Base-by-base conservation (phyloP, 352 stramenopile genomes). In the Globisporangium nagaii region DNA sequence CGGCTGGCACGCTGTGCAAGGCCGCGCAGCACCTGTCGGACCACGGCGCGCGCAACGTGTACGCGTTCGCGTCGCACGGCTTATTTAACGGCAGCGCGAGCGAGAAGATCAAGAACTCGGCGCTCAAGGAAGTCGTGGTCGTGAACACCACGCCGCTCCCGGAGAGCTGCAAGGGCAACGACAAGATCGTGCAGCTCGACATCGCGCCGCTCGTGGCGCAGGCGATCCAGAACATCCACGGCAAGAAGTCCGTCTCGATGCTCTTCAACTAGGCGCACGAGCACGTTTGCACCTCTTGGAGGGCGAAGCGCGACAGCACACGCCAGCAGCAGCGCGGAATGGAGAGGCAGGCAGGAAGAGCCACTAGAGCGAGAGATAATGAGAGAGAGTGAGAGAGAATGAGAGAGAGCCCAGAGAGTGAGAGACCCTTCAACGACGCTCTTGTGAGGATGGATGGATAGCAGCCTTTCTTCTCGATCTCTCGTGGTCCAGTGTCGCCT, bases 181-280 rank as follows among this genome's bases (percentile, higher is more conserved):
- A 98, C 35, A 99, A 99, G 78, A 97, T 99, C 40, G 96, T 97
- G 47, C 93, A 98, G 66, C 80, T 99, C 19, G 97, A 97, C 63
- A 98, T 99, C 25, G 97, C 95, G 25, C 97, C 96, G 42, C 79
- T 99, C 2, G 73, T 99, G 30, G 97, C 97, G 15, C 93, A 99
- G 66, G 96, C 97, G n/a, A 99, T 99, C 68, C 96, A 97, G 75
- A 99, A 99, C 76, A 99, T 99, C 72, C 97, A 99, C 81, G 88
- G 96, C 68, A 99, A 99, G 77, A 98, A 99, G 79, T 99, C 94
- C 65, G 97, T 99, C 56, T 99, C 97, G 32, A 97, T 98, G 68
- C 88, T 99, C 28, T 99, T 99, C 78, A 98, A 99, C 71, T 99
- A 98, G 67, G 70, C 36, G 25, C 4, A 55, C 22, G 34, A 43